Evolutionary conservation across 768 basidiomycete genomes (phyloP).

Genomic region (Rhodotorula babjevae): DNA sequence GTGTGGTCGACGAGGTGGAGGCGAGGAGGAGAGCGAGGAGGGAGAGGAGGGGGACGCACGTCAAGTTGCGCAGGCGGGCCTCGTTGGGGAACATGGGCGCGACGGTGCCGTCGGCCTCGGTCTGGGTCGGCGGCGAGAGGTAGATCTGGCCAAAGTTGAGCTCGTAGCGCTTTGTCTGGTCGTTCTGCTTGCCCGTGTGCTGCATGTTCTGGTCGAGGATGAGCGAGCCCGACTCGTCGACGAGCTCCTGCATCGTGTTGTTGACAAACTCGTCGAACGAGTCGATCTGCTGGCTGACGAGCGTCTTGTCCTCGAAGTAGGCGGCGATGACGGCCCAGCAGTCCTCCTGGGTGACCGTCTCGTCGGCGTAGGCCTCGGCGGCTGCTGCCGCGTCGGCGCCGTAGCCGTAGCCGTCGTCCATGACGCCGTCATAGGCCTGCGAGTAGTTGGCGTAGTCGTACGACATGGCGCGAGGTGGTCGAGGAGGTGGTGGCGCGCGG

Average conservation of each 20-base stretch:
- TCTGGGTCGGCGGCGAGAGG: conserved; percentile 87
- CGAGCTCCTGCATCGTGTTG: conserved; percentile 98
- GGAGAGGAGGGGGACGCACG: conserved; percentile 44
- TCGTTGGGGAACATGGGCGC: conserved; percentile 95
- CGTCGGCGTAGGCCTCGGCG: not conserved
- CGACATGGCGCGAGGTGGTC: not conserved
- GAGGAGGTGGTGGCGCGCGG: not conserved
- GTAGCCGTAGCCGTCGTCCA: not conserved
- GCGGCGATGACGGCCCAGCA: conserved; percentile 86
- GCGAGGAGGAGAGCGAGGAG: conserved; percentile 28
- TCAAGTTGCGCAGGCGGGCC: conserved; percentile 86
- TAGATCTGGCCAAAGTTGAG: conserved; percentile 98
- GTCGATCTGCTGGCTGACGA: conserved; percentile 94
- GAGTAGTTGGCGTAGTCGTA: conserved; percentile 11
- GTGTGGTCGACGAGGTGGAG: no score
- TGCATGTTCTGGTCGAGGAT: conserved; percentile 95
- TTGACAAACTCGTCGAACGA: conserved; percentile 99
- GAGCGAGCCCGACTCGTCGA: conserved; percentile 92
- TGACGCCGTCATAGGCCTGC: not conserved
- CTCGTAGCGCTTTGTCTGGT: conserved; percentile 72
- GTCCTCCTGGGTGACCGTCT: conserved; percentile 37
- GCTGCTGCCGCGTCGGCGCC: not conserved
- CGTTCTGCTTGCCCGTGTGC: conserved; percentile 76
- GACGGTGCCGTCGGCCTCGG: conserved; percentile 90
- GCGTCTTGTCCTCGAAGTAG: conserved; percentile 95